Conservation (phyloP, 2,329 filamentous ascomycete genomes). For the Leptographium procerum region DNA sequence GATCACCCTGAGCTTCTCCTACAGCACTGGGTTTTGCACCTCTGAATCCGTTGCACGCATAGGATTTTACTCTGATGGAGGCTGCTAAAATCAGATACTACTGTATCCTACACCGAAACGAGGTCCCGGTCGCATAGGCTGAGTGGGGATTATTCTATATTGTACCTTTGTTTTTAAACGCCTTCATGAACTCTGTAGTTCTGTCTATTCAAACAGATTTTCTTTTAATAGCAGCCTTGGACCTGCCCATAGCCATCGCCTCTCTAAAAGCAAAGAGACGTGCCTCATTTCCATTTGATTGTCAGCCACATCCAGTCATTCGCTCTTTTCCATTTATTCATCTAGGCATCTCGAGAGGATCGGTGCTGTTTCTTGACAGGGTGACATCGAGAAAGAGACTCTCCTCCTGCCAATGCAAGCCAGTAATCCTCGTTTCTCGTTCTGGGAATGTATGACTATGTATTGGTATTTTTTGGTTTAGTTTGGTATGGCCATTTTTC, state of each 20-base stretch:
- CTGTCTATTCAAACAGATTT: neutral
- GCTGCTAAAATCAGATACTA: neutral
- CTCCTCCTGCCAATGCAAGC: neutral
- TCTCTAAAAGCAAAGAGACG: neutral
- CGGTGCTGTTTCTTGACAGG: neutral
- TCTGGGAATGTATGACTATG: neutral
- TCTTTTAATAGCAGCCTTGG: neutral
- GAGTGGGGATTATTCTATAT: slow-evolving; percentile 2
- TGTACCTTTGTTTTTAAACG: neutral
- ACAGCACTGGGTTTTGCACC: too few species aligned
- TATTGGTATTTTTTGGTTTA: neutral
- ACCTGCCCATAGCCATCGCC: neutral
- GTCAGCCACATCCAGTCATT: neutral
- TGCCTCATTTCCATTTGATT: neutral
- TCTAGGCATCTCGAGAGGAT: neutral
- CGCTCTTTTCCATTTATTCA: neutral
- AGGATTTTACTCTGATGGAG: too few species aligned
- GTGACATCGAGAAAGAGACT: neutral
- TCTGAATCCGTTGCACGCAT: too few species aligned
- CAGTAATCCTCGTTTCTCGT: neutral
- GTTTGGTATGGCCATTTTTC: slow-evolving; percentile 14
- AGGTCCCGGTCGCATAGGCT: neutral
- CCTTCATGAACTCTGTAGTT: neutral
- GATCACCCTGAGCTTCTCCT: too few species aligned
- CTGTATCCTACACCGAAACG: neutral